Percentiles rank a stretch among this genome's conserved stretches.
phyloP scores from a whole-genome alignment of 75 land plant genomes.

The Cunninghamia lanceolata region DNA sequence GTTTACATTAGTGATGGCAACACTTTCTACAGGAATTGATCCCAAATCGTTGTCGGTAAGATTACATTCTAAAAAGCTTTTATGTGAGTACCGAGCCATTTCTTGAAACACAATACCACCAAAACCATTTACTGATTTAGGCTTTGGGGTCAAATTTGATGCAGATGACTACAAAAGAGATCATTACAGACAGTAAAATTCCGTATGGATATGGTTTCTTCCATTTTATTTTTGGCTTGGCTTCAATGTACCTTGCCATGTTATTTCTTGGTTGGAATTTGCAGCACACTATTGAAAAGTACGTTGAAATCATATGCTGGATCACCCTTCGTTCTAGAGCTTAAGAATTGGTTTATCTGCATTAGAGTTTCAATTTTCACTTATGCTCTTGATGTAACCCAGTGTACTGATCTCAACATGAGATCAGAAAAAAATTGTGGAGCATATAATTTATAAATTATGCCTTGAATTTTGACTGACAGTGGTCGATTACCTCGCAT shows the following conservation, averaged over 20 bases:
- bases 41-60: conserved; percentile 29
- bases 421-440: neutral
- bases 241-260: conserved; percentile 44
- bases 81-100: neutral
- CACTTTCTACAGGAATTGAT: conserved; percentile 30
- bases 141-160: neutral
- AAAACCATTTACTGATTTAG: neutral
- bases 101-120: neutral
- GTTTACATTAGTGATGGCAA: conserved; percentile 29
- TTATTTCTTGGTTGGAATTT: conserved; percentile 43
- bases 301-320: neutral
- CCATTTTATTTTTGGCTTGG: conserved; percentile 37
- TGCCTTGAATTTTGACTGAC: neutral
- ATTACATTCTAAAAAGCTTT: neutral
- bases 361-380: neutral
- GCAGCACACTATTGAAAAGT: conserved; percentile 36
- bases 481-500: neutral
- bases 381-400: neutral
- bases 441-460: neutral
- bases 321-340: neutral
- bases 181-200: conserved; percentile 4
- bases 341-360: neutral
- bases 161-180: conserved; percentile 18
- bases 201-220: conserved; percentile 44
- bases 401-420: neutral